These are phyloP conservation scores for Dissophora globulifera DNA, from an alignment of 192 early-diverging fungal genomes.

Conservation along the genomic window DNA sequence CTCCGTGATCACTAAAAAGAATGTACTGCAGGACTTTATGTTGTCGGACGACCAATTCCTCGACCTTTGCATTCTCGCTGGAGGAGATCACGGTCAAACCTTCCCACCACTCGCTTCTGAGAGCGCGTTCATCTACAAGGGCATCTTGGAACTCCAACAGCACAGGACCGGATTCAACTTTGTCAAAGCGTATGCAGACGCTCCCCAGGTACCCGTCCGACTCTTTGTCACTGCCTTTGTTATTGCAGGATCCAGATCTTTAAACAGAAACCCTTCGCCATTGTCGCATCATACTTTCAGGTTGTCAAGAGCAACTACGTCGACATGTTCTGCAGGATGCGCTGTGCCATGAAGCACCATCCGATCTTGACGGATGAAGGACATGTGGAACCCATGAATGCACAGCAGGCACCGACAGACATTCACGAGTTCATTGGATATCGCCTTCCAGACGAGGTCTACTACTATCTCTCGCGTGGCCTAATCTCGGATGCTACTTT, in stretches of 20 bases:
- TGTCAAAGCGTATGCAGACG: conserved; percentile 71
- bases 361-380: conserved; percentile 78
- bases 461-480: conserved; percentile 76
- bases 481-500: conserved; percentile 63
- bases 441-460: conserved; percentile 75
- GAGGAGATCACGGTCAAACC: conserved; percentile 78
- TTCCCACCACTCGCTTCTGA: conserved; percentile 71
- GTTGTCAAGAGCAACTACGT: conserved; percentile 71
- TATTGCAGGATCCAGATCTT: no score
- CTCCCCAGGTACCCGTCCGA: conserved; percentile 13
- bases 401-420: conserved; percentile 73
- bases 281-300: neutral
- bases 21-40: conserved; percentile 66
- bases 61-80: conserved; percentile 84
- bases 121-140: conserved; percentile 74
- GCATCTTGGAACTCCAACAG: conserved; percentile 72
- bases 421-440: conserved; percentile 86
- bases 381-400: conserved; percentile 72
- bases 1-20: conserved; percentile 70
- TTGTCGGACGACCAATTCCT: conserved; percentile 76
- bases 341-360: conserved; percentile 77
- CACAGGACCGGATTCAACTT: conserved; percentile 79
- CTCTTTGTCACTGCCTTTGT: neutral
- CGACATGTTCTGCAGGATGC: conserved; percentile 76
- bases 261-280: no score